phyloP scores from a whole-genome alignment of 177 flowering plant species.

The Vitis hybrid region DNA sequence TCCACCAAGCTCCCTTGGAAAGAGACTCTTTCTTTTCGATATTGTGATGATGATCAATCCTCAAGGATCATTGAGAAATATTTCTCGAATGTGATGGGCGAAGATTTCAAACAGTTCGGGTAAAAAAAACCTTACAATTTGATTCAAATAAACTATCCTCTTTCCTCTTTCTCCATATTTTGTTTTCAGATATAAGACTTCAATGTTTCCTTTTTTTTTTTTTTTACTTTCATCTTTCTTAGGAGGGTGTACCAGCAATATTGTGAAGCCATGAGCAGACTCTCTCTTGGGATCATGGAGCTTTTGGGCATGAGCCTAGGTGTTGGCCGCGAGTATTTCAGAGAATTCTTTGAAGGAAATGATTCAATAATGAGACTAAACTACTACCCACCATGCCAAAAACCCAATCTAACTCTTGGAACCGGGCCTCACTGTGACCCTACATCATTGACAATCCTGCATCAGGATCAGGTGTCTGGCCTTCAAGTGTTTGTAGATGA shows the following conservation, averaged over 20 bases:
- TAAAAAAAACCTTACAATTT: conserved; percentile 14
- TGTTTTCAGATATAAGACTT: neutral
- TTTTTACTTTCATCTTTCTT: neutral
- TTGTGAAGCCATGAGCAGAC: conserved; percentile 49
- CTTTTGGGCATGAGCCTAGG: conserved; percentile 60
- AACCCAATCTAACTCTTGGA: conserved; percentile 55
- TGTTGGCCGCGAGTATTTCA: conserved; percentile 34
- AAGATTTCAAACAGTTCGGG: conserved; percentile 47
- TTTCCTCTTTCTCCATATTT: neutral
- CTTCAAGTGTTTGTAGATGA: conserved; percentile 56
- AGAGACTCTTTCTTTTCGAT: conserved; percentile 48
- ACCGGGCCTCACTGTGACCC: conserved; percentile 81
- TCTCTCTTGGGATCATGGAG: conserved; percentile 60
- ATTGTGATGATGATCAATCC: conserved; percentile 6
- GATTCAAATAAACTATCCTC: neutral
- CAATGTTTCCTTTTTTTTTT: neutral
- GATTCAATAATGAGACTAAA: conserved; percentile 65
- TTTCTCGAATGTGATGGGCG: conserved; percentile 35
- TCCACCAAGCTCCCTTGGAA: conserved; percentile 60
- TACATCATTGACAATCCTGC: conserved; percentile 62
- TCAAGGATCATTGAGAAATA: conserved; percentile 40
- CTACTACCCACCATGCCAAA: conserved; percentile 64
- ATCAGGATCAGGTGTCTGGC: conserved; percentile 66
- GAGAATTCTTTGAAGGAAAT: conserved; percentile 47
- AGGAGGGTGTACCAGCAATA: conserved; percentile 61